Evolutionary conservation across 352 stramenopile species (phyloP), one percentile per base, ranked within the genome.

Genomic region (Blastocystis hominis): DNA sequence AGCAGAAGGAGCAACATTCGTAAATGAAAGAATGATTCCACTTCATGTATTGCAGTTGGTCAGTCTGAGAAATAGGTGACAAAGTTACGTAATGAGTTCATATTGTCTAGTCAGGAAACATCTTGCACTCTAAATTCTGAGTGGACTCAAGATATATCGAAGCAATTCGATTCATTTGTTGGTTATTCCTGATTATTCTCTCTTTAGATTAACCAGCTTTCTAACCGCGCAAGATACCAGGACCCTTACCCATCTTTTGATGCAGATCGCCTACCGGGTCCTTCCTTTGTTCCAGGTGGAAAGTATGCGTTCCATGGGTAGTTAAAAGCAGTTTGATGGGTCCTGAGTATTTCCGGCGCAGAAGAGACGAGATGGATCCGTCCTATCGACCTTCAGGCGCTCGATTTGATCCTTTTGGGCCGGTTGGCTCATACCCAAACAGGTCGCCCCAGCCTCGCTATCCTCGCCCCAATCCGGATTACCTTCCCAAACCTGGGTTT

Each of bases 381-480:
- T 10, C 46, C 6, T 47, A 34, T 75, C 20, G 15, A 47, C 64
- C 64, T 54, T 13, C 64, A 24, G 64, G 64, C n/a, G 64, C 64
- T 44, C 36, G 64, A 54, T 53, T 54, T 75, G 64, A 75, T 53
- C 64, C 64, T 10, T 75, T 55, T 44, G 36, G 13, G 20, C 64
- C 64, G 30, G 46, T 34, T 75, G 44, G 15, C 0, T 53, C 40
- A 10, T 54, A 42, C 46, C 17, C 40, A 6, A 30, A 55, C 46
- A n/a, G 44, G 13, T 75, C 36, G 15, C 64, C 24, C 46, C 64
- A 47, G 17, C 64, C 64, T n/a, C 64, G n/a, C 10, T 44, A 47
- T 1, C 40, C 64, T 75, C n/a, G 64, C 20, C 64, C 64, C 24
- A 42, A 75, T 75, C 64, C 64, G 13, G 64, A 75, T 75, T 42